A percentile compares a stretch with the other conserved stretches of the same genome.
phyloP scores from a whole-genome alignment of 495 filamentous ascomycete genomes.

The Daldinia grandis region DNA sequence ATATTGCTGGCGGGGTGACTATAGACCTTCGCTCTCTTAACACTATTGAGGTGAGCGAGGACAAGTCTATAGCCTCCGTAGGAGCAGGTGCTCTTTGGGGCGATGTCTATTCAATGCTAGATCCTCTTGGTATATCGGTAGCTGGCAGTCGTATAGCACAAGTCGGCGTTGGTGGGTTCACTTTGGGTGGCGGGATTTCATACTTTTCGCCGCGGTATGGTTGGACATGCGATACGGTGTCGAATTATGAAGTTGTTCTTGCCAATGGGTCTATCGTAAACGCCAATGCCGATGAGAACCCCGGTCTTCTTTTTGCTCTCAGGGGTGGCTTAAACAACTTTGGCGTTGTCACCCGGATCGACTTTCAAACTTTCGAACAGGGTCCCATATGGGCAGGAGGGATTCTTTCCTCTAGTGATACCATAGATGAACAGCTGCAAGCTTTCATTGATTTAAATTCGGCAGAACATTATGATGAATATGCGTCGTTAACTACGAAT shows the following conservation, averaged over 20 bases:
- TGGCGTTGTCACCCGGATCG: constrained; percentile 47
- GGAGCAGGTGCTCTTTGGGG: constrained; percentile 49
- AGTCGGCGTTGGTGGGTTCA: constrained; percentile 54
- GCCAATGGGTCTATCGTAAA: constrained; percentile 62
- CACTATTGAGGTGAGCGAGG: constrained; percentile 19
- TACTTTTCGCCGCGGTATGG: constrained; percentile 58
- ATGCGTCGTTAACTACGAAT: constrained; percentile 15
- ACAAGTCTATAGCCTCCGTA: constrained; percentile 33
- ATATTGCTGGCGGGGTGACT: constrained; percentile 53
- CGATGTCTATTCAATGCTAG: constrained; percentile 47
- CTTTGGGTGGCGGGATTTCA: constrained; percentile 57
- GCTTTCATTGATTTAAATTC: constrained; percentile 34
- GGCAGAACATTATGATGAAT: constrained; percentile 18
- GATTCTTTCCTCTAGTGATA: neutral
- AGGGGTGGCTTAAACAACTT: constrained; percentile 56
- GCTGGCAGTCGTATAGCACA: constrained; percentile 48
- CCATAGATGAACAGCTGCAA: constrained; percentile 22
- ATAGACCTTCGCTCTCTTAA: constrained; percentile 53
- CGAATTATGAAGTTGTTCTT: constrained; percentile 61
- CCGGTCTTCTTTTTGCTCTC: constrained; percentile 66
- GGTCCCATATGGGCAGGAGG: constrained; percentile 55
- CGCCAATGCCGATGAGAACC: constrained; percentile 54
- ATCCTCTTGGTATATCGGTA: constrained; percentile 46
- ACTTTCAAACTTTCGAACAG: constrained; percentile 57
- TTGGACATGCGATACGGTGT: constrained; percentile 60